Base-by-base conservation (phyloP, 768 basidiomycete species). In the Psilocybe sp. region DNA sequence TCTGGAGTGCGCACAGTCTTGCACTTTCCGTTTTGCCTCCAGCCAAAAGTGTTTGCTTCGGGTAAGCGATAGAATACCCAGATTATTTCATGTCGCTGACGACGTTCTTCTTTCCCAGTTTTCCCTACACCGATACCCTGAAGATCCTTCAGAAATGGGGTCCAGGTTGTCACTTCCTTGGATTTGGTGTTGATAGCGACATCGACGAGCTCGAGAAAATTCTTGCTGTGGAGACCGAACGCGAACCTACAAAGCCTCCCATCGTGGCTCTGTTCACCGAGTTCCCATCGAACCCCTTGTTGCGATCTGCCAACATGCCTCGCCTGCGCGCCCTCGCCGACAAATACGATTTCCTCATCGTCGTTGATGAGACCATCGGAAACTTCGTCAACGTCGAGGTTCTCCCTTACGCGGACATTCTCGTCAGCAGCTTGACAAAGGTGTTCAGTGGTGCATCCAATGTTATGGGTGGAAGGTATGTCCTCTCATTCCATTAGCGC, bases 91-190 rank as follows among this genome's bases (percentile, higher is more conserved):
- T 14, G 16, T 11, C 31, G 11, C 33, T 33, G 44, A 55, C 6
- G 18, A 28, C 23, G 7, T 4, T 15, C 32, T 16, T n/a, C 23
- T 19, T 18, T 9, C 20, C 32, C 55, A 97, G 95, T 13, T 99
- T 98, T 68, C 87, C 94, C 0, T 99, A 98, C 65, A 91, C 84
- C 8, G 96, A 98, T 63, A 98, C 96, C 4, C 79, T 96, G 51
- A 98, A 98, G 67, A 80, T 95, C 36, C 74, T 98, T 1, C 76
- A 94, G 58, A 98, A 99, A 68, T 98, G 94, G 93, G 96, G 96
- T 1, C 91, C 90, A 2, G 96, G 96, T 1, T 92, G 85, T 56
- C 78, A 92, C 64, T 95, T 98, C 73, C 77, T 92, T 40, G 95
- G 93, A 5, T 73, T 80, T 52, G 95, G 95, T 0, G 67, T 85